Evolutionary conservation across 306 rosid genomes (phyloP).

Genomic region (Quercus robur): DNA sequence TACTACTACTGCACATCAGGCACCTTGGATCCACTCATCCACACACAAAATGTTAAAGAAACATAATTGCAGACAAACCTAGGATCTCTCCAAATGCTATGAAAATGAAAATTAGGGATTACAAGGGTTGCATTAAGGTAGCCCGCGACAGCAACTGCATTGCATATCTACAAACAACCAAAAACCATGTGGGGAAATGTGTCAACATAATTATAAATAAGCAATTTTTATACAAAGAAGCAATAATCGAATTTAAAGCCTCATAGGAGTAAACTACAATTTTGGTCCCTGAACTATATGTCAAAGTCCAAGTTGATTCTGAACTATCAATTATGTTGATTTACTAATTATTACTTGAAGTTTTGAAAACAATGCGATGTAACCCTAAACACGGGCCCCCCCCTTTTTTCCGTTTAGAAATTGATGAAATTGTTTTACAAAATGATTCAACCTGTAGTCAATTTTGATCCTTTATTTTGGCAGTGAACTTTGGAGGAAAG

Average conservation of each 20-base stretch:
- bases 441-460: too few species aligned
- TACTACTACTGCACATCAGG: background rate
- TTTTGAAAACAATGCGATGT: too few species aligned
- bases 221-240: constrained; percentile 8
- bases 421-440: too few species aligned
- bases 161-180: constrained; percentile 68
- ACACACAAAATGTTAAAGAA: constrained; percentile 1
- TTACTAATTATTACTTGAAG: too few species aligned
- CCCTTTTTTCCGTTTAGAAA: too few species aligned
- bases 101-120: constrained; percentile 93
- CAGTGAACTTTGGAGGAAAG: too few species aligned
- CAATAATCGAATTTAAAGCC: background rate
- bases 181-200: constrained; percentile 20
- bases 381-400: too few species aligned
- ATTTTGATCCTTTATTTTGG: too few species aligned
- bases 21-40: background rate
- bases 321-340: too few species aligned
- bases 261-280: background rate
- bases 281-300: too few species aligned
- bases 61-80: constrained; percentile 52
- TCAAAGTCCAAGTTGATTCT: too few species aligned
- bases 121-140: constrained; percentile 97
- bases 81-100: constrained; percentile 99
- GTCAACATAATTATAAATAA: constrained; percentile 22
- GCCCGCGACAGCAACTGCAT: constrained; percentile 98